Base-by-base conservation (phyloP, 1,139 yeast genomes). In the Taphrina confusa region DNA sequence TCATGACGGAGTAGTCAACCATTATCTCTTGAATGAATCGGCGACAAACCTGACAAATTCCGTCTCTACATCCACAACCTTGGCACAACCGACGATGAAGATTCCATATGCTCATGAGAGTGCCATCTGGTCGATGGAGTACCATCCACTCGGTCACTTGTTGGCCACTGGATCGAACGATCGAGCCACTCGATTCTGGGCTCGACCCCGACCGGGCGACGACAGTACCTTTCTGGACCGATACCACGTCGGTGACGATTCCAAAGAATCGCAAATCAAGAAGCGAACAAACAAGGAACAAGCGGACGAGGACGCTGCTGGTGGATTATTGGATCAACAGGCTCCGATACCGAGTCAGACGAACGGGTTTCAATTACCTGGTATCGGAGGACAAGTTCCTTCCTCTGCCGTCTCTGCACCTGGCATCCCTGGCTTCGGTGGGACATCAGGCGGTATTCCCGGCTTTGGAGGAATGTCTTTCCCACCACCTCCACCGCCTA, bases 81-180 rank as follows among this genome's bases (percentile, higher is more conserved):
- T 60, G 2, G 62, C 66, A 8, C 67, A 68, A 65, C 80, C 74
- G 20, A 66, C 65, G n/a, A 70, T 68, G 64, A 69, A 67, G 31
- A 86, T 92, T 46, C 96, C 96, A 1, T 85, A 81, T 72, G 98
- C 97, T 0, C 98, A 92, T 71, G 97, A 91, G 69, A 87, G 87
- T 74, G 94, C 96, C 2, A 84, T 92, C 56, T 90, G 92, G 74
- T 82, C 95, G 1, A 73, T 92, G 64, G 94, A 91, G 66, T 92
- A 90, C 70, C 97, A 91, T 73, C 97, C 97, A 2, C 77, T 88
- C 68, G 98, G 98, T 1, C 97, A 92, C 73, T 76, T 91, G 60
- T 77, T 92, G 50, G 85, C 95, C 63, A 84, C 96, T 14, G 97
- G 97, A 0, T 92, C 97, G 27, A 90, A 94, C 63, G 98, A 92